Conservation (phyloP, 2,329 filamentous ascomycete genomes). For the Sporothrix variecibatus region DNA sequence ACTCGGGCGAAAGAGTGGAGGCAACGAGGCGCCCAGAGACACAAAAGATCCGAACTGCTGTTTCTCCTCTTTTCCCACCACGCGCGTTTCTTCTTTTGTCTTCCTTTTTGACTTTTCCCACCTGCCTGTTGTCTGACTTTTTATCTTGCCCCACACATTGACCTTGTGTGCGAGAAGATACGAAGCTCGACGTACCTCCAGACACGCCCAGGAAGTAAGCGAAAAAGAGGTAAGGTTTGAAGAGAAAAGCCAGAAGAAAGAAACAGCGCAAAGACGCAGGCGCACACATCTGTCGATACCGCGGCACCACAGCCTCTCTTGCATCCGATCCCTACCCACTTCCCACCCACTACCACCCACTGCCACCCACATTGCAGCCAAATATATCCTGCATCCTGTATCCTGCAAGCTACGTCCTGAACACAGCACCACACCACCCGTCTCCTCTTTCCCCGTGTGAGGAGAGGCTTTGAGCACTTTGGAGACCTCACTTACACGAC, state of each 20-base stretch:
- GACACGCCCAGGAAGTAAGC: not conserved
- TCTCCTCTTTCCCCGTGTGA: conserved; percentile 10
- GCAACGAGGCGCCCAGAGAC: conserved; percentile 1
- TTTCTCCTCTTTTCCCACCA: conserved; percentile 10
- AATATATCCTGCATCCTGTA: conserved; percentile 15
- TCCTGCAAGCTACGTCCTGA: not conserved
- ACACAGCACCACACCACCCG: not conserved
- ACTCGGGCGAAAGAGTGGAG: not conserved
- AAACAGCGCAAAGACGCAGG: not conserved
- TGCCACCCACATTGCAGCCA: too few species aligned
- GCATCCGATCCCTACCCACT: not conserved
- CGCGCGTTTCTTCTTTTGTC: not conserved
- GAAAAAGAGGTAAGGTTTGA: not conserved
- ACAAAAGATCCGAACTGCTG: conserved; percentile 12
- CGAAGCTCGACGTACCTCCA: not conserved
- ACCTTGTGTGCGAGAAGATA: not conserved
- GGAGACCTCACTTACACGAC: not conserved
- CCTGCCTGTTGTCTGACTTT: not conserved
- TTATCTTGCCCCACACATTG: not conserved
- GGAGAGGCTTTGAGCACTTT: not conserved
- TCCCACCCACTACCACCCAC: not conserved
- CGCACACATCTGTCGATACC: not conserved
- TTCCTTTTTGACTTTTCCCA: not conserved
- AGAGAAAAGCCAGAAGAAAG: not conserved
- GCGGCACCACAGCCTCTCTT: not conserved